Evolutionary conservation across 2,329 filamentous ascomycete species (phyloP).

Genomic region (Fusarium torreyae): DNA sequence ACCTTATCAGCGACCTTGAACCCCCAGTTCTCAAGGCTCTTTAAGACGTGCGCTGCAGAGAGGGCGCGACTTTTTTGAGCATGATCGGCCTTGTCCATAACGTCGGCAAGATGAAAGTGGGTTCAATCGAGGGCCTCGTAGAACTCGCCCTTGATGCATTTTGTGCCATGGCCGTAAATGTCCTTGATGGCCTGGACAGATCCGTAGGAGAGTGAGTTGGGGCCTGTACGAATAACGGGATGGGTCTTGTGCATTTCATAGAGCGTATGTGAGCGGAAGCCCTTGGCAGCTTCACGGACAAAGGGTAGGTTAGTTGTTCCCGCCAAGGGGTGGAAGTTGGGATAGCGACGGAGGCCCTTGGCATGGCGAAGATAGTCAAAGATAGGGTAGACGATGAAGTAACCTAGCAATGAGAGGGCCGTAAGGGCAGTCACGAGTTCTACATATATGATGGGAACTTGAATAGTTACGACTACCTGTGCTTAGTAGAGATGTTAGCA

Average conservation of each 20-base stretch:
- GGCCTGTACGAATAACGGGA: slow-evolving; percentile 50
- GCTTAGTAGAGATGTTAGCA: neutral
- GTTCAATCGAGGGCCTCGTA: slow-evolving; percentile 62
- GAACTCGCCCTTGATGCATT: slow-evolving; percentile 65
- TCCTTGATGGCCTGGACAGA: slow-evolving; percentile 46
- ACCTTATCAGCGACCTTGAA: slow-evolving; percentile 69
- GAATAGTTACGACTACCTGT: neutral
- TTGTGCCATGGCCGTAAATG: slow-evolving; percentile 64
- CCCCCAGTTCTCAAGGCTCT: slow-evolving; percentile 69
- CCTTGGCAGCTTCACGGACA: slow-evolving; percentile 43
- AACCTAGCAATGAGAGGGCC: slow-evolving; percentile 20
- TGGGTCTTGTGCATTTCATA: slow-evolving; percentile 63
- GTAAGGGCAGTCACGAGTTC: slow-evolving; percentile 26
- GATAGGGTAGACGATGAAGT: slow-evolving; percentile 40
- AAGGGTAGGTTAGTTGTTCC: slow-evolving; percentile 45
- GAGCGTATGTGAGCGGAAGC: slow-evolving; percentile 62
- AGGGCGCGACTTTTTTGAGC: slow-evolving; percentile 66
- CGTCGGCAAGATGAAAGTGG: slow-evolving; percentile 68
- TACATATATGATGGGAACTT: slow-evolving; percentile 41
- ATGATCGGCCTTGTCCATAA: slow-evolving; percentile 67
- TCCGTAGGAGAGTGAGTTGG: slow-evolving; percentile 49
- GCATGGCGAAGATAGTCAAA: slow-evolving; percentile 54
- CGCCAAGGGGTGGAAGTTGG: slow-evolving; percentile 42
- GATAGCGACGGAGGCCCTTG: slow-evolving; percentile 50
- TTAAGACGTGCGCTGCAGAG: slow-evolving; percentile 66